Conservation (phyloP, 225 moss, liverwort and hornwort species). For the Polytrichum commune region DNA sequence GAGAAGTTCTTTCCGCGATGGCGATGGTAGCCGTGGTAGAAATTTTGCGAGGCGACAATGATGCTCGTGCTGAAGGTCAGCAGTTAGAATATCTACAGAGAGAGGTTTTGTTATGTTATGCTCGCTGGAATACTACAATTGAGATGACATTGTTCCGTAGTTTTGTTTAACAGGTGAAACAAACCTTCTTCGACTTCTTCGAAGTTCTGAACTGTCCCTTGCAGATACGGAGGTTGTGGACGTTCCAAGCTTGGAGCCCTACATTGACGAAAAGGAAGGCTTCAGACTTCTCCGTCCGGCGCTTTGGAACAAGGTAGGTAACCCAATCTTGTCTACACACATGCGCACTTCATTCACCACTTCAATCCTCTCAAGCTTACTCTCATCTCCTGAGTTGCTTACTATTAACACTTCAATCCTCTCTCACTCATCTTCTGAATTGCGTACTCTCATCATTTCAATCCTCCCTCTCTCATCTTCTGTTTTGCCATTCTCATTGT, state of each 20-base stretch:
- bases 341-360: too few species aligned
- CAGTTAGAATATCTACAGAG: slow-evolving; percentile 5
- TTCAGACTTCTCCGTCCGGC: slow-evolving; percentile 79
- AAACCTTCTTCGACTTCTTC: too few species aligned
- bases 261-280: slow-evolving; percentile 77
- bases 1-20: slow-evolving; percentile 31
- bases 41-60: slow-evolving; percentile 4
- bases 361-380: too few species aligned
- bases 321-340: not conserved
- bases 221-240: slow-evolving; percentile 38
- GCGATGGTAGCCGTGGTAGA: slow-evolving; percentile 22
- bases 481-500: too few species aligned
- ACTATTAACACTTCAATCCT: not conserved
- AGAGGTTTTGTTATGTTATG: not conserved
- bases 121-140: not conserved
- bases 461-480: too few species aligned
- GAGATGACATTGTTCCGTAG: not conserved
- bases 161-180: not conserved
- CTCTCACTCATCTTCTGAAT: too few species aligned
- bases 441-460: too few species aligned
- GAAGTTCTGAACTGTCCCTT: slow-evolving; percentile 2
- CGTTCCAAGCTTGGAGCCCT: slow-evolving; percentile 62
- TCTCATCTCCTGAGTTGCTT: too few species aligned
- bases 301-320: slow-evolving; percentile 74
- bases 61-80: slow-evolving; percentile 24